Base-by-base conservation (phyloP, 2,329 filamentous ascomycete genomes). In the Aspergillus sp. region DNA sequence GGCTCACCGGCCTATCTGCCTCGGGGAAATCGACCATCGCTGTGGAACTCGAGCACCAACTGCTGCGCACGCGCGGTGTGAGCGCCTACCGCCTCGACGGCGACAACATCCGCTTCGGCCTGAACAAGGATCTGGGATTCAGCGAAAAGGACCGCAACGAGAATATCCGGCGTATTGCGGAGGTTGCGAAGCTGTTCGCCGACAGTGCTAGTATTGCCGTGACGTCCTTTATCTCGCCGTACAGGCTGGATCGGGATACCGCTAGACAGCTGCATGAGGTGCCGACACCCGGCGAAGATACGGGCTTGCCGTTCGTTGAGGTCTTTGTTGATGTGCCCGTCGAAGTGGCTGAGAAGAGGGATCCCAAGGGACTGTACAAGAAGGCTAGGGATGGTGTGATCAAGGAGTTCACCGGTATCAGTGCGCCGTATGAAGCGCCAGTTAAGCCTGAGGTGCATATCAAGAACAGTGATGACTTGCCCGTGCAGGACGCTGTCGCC, bases 101-200 rank as follows among this genome's bases (percentile, higher is more conserved):
- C 62, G 93, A 98, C 79, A 98, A 98, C 72, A 85, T 98, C 56
- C 91, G 93, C 51, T 96, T 97, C 74, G 93, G 93, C 10, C 79
- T 98, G 57, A 98, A 97, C 81, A 94, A 94, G 73, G 91, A 97
- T 74, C 80, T 98, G 7, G 91, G 91, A 10, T 98, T 97, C 76
- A 86, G 82, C 54, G 91, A 95, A 65, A 81, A 82, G 64, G 90
- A 96, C 75, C 83, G 93, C 59, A 94, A 91, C 66, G 93, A 98
- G 78, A 98, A 98, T 75, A 98, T 98, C 66, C 83, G 93, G 51
- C 83, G 93, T 54, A 96, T 98, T 62, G 88, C 87, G 46, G 91
- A 98, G 77, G 90, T 97, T 38, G 89, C 93, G 51, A 95, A 95
- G 72, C 82, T 98, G 55, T 98, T 98, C 71, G 90, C 93, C 52